Percentiles rank a stretch among this genome's conserved stretches.
phyloP scores from a whole-genome alignment of 2,329 filamentous ascomycete species.

The Coniochaeta ligniaria region DNA sequence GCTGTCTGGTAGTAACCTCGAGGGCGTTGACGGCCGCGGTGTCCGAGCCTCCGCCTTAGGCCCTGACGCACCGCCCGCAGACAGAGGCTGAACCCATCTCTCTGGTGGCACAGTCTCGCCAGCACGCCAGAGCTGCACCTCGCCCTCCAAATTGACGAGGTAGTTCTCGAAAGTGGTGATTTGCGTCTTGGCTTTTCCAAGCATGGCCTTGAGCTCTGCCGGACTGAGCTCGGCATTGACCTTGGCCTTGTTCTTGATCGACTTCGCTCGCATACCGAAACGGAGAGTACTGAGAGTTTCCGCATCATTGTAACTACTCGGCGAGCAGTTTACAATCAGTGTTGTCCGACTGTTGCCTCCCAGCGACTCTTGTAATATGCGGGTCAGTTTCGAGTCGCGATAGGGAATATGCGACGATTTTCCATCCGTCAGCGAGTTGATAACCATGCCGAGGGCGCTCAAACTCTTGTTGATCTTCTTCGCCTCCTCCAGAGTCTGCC shows the following conservation, averaged over 20 bases:
- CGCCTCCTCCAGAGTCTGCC: constrained; percentile 93
- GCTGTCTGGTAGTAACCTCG: constrained; percentile 45
- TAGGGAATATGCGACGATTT: constrained; percentile 96
- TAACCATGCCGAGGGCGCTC: constrained; percentile 97
- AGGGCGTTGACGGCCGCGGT: constrained; percentile 46
- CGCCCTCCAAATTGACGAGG: constrained; percentile 73
- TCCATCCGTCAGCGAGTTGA: constrained; percentile 92
- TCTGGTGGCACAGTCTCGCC: constrained; percentile 88
- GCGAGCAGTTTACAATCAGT: constrained; percentile 98
- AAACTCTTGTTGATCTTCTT: constrained; percentile 99
- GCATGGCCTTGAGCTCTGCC: constrained; percentile 83
- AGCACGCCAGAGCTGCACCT: constrained; percentile 79
- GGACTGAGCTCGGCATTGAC: constrained; percentile 97
- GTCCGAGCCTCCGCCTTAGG: constrained; percentile 35
- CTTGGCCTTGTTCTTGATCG: constrained; percentile 99
- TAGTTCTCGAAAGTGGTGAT: constrained; percentile 85
- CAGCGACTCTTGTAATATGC: constrained; percentile 93
- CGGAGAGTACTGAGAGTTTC: constrained; percentile 89
- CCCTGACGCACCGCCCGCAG: constrained; percentile 41
- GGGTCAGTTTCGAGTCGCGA: constrained; percentile 94
- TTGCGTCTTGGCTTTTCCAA: constrained; percentile 88
- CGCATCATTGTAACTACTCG: constrained; percentile 93
- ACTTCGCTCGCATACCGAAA: constrained; percentile 94
- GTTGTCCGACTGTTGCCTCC: constrained; percentile 98
- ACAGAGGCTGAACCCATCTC: constrained; percentile 67